Conservation (phyloP, 2,329 filamentous ascomycete genomes). For the Fusarium chlamydosporum region DNA sequence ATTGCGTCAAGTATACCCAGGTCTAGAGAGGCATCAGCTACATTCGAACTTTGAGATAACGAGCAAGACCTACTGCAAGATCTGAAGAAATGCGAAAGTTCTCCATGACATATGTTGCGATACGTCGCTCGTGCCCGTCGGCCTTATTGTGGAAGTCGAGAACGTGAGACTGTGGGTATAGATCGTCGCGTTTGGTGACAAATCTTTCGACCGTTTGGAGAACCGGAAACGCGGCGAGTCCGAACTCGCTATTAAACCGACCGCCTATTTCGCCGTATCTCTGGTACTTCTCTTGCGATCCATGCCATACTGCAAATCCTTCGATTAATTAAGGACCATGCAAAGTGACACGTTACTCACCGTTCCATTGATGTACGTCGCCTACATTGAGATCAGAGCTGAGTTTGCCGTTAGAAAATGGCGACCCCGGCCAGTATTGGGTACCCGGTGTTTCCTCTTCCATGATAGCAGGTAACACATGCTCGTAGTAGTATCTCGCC, state of each 20-base stretch:
- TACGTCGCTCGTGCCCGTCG: constrained; percentile 79
- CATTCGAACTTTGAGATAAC: background rate
- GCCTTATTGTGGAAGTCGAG: constrained; percentile 90
- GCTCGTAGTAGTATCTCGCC: constrained; percentile 84
- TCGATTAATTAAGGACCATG: background rate
- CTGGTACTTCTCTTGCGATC: constrained; percentile 78
- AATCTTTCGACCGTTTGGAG: constrained; percentile 78
- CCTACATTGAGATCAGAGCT: constrained; percentile 79
- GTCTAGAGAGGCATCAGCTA: constrained; percentile 60
- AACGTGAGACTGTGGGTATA: constrained; percentile 77
- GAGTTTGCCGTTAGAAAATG: constrained; percentile 63
- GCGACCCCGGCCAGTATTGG: constrained; percentile 78
- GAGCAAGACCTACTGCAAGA: background rate
- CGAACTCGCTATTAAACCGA: constrained; percentile 85
- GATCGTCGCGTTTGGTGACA: constrained; percentile 67
- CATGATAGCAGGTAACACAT: constrained; percentile 73
- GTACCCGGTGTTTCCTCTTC: constrained; percentile 52
- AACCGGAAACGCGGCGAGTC: constrained; percentile 75
- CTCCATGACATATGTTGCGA: constrained; percentile 81
- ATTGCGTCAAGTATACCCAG: constrained; percentile 79
- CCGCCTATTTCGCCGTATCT: constrained; percentile 78
- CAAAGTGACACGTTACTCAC: background rate
- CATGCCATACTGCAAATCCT: constrained; percentile 75
- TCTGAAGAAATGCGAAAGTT: constrained; percentile 68
- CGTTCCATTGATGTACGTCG: constrained; percentile 75